These are phyloP conservation scores for Colletotrichum chlorophyti DNA, from an alignment of 2,329 filamentous ascomycete genomes.

Conservation along the genomic window DNA sequence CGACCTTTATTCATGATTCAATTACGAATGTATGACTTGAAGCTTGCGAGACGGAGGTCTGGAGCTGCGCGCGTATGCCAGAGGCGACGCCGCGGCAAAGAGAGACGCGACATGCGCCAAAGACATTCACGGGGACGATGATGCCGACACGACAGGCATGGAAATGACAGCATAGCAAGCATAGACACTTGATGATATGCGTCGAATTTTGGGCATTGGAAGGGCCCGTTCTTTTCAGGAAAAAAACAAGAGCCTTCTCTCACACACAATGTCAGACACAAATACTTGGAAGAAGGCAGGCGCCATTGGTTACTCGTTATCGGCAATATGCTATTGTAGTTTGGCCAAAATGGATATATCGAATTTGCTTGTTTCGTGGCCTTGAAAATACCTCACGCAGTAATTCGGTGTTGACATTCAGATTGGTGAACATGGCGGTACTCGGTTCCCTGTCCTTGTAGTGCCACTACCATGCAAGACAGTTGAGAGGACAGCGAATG, in stretches of 20 bases:
- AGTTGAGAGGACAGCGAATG: too few relatives aligned
- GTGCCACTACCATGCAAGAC: too few relatives aligned
- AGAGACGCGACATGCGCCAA: constrained; percentile 23
- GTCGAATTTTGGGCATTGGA: constrained; percentile 13
- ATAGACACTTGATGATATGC: constrained; percentile 28
- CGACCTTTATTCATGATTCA: constrained; percentile 31
- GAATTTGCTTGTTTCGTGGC: constrained; percentile 14
- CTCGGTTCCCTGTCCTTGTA: too few relatives aligned
- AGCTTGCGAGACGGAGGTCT: constrained; percentile 21
- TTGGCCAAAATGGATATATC: constrained; percentile 19
- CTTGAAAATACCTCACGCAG: background rate
- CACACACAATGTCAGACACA: too few relatives aligned
- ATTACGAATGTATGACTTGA: constrained; percentile 32
- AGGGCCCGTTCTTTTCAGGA: background rate
- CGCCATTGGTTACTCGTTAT: constrained; percentile 16
- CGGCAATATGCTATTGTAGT: constrained; percentile 22
- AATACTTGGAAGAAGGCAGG: constrained; percentile 10
- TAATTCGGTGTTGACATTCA: too few relatives aligned
- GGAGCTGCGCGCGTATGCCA: constrained; percentile 20
- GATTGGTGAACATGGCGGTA: too few relatives aligned
- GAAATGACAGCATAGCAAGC: constrained; percentile 29
- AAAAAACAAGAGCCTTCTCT: constrained; percentile 1
- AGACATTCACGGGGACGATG: constrained; percentile 26
- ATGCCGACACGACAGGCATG: constrained; percentile 29
- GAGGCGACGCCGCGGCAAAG: constrained; percentile 19